Base-by-base conservation (phyloP, 2,329 filamentous ascomycete species). In the Colletotrichum navitas region DNA sequence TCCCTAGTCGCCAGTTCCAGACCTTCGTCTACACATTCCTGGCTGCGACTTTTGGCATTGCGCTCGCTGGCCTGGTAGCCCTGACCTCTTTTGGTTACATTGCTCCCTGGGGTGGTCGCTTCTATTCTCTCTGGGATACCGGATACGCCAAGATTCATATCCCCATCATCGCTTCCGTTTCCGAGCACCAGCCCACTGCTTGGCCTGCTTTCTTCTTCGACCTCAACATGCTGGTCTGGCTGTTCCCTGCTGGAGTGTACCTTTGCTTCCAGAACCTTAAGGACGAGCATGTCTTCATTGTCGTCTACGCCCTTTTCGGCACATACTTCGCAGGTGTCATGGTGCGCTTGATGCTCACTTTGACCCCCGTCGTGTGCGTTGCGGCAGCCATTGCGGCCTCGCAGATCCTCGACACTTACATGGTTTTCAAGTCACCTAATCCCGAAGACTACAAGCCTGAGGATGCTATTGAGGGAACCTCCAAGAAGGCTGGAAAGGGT, bases 201-300 rank as follows among this genome's bases (percentile, higher is more conserved):
- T 99, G 96, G 96, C 96, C 96, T 2, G 94, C 97, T 21, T 99
- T 98, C 88, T 99, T 99, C 87, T 99, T 99, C 82, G 96, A 99
- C 79, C 88, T 99, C 77, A 98, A 97, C 86, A 91, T 99, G 86
- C 89, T 99, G 78, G 97, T 99, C 84, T 99, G 96, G 96, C 90
- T 99, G 63, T 98, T 99, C 90, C 96, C 96, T 5, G 97, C 96
- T 16, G 96, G 96, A 83, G 94, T 99, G 69, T 99, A 98, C 85
- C 91, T 99, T 84, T 98, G 95, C 86, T 99, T 98, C 91, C 93
- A 94, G 80, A 92, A 92, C 74, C 90, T 99, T 70, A 92, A 90
- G 77, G 97, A 99, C 79, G 95, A 99, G 87, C 96, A 99, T 80
- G 95, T 99, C 73, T 99, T 99, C 79, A 90, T 99, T 77, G 93